phyloP scores from a whole-genome alignment of 805 yeast genomes.

The Hanseniaspora valbyensis region DNA sequence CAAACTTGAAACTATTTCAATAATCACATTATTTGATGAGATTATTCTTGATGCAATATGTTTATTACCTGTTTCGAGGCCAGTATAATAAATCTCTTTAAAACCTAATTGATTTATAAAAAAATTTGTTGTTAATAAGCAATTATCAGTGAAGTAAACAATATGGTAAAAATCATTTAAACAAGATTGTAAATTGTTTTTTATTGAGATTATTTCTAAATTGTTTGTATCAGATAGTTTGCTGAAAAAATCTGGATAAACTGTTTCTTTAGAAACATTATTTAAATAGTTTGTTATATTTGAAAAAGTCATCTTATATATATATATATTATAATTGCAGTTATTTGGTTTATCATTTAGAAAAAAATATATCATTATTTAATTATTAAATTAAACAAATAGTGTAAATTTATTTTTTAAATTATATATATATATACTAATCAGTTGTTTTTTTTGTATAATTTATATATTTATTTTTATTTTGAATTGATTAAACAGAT shows the following conservation, averaged over 20 bases:
- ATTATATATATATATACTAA: no score
- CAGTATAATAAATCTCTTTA: slow-evolving; percentile 46
- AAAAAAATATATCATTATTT: no score
- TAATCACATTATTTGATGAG: slow-evolving; percentile 40
- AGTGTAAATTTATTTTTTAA: no score
- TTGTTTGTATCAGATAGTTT: no score
- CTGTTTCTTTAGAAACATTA: neutral
- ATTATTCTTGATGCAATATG: slow-evolving; percentile 50
- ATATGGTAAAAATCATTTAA: slow-evolving; percentile 3
- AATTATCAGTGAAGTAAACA: slow-evolving; percentile 4
- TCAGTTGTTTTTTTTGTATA: no score
- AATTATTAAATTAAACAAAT: no score
- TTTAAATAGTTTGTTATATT: neutral
- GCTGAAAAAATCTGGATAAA: neutral
- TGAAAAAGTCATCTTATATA: neutral
- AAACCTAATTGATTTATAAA: slow-evolving; percentile 44
- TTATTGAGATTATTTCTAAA: neutral
- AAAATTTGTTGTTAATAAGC: slow-evolving; percentile 22
- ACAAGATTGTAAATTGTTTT: neutral
- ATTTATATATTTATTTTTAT: no score
- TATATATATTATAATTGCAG: no score
- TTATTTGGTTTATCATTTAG: no score
- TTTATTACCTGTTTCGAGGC: slow-evolving; percentile 58
- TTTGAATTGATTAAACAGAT: no score
- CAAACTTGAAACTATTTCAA: slow-evolving; percentile 36